A percentile compares a stretch with the other conserved stretches of the same genome.
Conservation (phyloP, 148 eudicot genomes). For the Amaranthus palmeri region DNA sequence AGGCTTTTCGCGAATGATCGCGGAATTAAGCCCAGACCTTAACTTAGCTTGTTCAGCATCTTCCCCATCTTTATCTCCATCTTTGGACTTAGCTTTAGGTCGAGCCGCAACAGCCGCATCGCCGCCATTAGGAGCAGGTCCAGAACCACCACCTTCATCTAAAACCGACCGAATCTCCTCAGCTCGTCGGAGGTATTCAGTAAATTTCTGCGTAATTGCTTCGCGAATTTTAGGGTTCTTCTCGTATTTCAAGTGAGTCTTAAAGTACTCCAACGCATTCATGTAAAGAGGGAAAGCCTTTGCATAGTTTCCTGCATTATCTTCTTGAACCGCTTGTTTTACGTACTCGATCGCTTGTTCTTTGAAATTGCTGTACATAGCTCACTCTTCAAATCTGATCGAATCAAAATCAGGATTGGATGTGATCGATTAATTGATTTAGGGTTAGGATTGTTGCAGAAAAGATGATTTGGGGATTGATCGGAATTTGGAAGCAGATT, state of each 20-base stretch:
- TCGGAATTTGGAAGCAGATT: background rate
- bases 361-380: conserved; percentile 95
- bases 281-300: conserved; percentile 89
- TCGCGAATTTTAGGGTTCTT: conserved; percentile 93
- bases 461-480: background rate
- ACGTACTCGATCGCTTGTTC: conserved; percentile 98
- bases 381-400: background rate
- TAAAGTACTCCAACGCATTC: conserved; percentile 94
- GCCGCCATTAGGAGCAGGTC: conserved; percentile 62
- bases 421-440: background rate
- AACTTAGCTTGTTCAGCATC: conserved; percentile 81
- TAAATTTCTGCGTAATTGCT: conserved; percentile 84
- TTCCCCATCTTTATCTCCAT: conserved; percentile 67
- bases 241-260: conserved; percentile 86
- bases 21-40: conserved; percentile 79
- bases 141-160: conserved; percentile 85
- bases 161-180: conserved; percentile 93
- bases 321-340: conserved; percentile 85
- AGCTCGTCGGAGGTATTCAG: conserved; percentile 85
- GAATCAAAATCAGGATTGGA: background rate
- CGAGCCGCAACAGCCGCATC: conserved; percentile 75
- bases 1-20: conserved; percentile 90
- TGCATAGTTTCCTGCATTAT: conserved; percentile 90
- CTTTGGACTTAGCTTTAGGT: conserved; percentile 80
- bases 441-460: conserved; percentile 10